A percentile compares a stretch with the other conserved stretches of the same genome.
These are phyloP conservation scores for Trichoderma arundinaceum DNA, from an alignment of 2,329 filamentous ascomycete genomes.

Conservation along the genomic window DNA sequence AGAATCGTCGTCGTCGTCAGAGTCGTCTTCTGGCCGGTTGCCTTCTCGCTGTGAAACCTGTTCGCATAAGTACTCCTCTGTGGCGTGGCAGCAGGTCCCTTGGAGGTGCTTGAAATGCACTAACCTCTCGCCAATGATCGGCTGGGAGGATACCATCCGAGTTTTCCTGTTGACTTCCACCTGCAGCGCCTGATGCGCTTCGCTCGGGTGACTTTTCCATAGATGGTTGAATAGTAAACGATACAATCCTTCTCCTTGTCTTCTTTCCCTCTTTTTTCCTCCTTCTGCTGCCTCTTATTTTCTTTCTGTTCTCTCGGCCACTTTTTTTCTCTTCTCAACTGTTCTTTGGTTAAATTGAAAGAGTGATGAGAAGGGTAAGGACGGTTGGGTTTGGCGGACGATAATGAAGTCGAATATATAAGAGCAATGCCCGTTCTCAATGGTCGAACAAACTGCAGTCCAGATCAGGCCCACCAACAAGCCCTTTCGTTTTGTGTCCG, in stretches of 20 bases:
- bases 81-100: not conserved
- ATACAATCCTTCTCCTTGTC: not conserved
- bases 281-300: not conserved
- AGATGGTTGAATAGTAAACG: too few relatives aligned
- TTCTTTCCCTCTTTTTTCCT: not conserved
- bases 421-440: not conserved
- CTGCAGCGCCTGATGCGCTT: constrained; percentile 8
- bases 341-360: not conserved
- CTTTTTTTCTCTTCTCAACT: not conserved
- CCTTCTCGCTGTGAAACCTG: constrained; percentile 17
- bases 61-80: not conserved
- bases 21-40: constrained; percentile 12
- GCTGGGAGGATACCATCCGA: constrained; percentile 28
- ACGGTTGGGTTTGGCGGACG: not conserved
- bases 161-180: constrained; percentile 1
- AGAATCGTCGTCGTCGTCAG: constrained; percentile 37
- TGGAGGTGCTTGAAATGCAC: not conserved
- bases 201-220: constrained; percentile 9
- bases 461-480: constrained; percentile 11
- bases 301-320: not conserved
- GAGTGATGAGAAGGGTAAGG: not conserved
- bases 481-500: not conserved
- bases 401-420: not conserved
- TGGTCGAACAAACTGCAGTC: not conserved
- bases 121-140: constrained; percentile 30